phyloP scores from a whole-genome alignment of 108 stramenopile genomes.

The Pseudonitzschia pungens region DNA sequence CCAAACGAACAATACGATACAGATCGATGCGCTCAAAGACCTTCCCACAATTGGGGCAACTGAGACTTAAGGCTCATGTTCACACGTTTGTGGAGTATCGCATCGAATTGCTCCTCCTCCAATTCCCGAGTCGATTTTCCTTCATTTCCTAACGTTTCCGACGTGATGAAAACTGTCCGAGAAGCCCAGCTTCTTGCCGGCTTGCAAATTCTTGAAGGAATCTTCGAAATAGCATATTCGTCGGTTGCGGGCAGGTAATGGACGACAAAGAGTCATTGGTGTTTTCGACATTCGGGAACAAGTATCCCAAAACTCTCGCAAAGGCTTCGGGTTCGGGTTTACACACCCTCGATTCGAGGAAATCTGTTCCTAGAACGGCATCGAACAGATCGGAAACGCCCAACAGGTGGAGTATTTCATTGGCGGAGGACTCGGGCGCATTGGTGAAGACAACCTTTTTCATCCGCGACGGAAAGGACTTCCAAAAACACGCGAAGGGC shows the following conservation, averaged over 20 bases:
- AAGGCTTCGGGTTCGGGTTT: constrained; percentile 45
- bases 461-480: constrained; percentile 28
- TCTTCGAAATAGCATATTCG: constrained; percentile 49
- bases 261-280: background rate
- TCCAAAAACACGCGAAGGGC: constrained; percentile 31
- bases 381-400: constrained; percentile 41
- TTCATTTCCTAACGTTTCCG: constrained; percentile 25
- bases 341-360: constrained; percentile 30
- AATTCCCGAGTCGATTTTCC: constrained; percentile 15
- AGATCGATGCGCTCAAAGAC: background rate
- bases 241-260: background rate
- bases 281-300: background rate
- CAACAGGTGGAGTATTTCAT: constrained; percentile 31
- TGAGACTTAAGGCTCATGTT: constrained; percentile 15
- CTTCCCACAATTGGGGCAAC: constrained; percentile 24
- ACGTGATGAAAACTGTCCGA: constrained; percentile 37
- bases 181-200: constrained; percentile 42
- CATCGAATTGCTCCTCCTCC: constrained; percentile 32
- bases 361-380: constrained; percentile 36
- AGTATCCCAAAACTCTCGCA: constrained; percentile 31
- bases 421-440: constrained; percentile 42
- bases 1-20: too few relatives aligned
- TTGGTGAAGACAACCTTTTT: constrained; percentile 44
- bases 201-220: constrained; percentile 39
- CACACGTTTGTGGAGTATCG: constrained; percentile 28